Conservation (phyloP, 441 rosid genomes). For the Omphalea diandra region DNA sequence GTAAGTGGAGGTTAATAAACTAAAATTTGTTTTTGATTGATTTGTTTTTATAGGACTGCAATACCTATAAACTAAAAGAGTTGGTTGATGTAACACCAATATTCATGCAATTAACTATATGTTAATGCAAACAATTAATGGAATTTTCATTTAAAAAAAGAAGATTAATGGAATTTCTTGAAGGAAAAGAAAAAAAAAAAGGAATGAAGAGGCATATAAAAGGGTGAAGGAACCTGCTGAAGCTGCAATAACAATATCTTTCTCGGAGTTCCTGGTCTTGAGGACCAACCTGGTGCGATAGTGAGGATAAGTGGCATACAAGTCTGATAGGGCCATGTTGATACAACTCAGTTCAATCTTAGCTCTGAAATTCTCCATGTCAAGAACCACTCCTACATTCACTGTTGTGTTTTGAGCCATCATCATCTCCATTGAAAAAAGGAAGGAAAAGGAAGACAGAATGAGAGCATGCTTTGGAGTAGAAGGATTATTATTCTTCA, state of each 20-base stretch:
- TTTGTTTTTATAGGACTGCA: too few relatives aligned
- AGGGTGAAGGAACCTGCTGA: conserved; percentile 26
- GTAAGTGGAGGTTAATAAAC: too few relatives aligned
- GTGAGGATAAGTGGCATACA: conserved; percentile 26
- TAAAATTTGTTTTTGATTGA: too few relatives aligned
- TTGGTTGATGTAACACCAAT: too few relatives aligned
- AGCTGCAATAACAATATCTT: conserved; percentile 33
- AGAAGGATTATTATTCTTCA: too few relatives aligned
- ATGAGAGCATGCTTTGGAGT: too few relatives aligned
- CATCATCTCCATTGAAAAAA: background rate
- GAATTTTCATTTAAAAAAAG: too few relatives aligned
- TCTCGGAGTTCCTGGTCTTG: conserved; percentile 24
- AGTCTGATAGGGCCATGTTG: conserved; percentile 33
- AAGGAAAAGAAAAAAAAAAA: background rate
- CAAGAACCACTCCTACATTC: conserved; percentile 38
- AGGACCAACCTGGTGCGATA: conserved; percentile 31
- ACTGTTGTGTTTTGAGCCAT: conserved; percentile 22
- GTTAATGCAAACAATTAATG: too few relatives aligned
- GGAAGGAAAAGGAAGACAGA: background rate
- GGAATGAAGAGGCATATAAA: too few relatives aligned
- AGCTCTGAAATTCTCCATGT: conserved; percentile 25
- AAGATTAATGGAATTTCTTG: too few relatives aligned
- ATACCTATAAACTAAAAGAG: too few relatives aligned
- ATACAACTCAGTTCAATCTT: conserved; percentile 31
- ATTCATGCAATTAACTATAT: too few relatives aligned